phyloP scores from a whole-genome alignment of 208 protist species.

The Leptomonas seymouri region DNA sequence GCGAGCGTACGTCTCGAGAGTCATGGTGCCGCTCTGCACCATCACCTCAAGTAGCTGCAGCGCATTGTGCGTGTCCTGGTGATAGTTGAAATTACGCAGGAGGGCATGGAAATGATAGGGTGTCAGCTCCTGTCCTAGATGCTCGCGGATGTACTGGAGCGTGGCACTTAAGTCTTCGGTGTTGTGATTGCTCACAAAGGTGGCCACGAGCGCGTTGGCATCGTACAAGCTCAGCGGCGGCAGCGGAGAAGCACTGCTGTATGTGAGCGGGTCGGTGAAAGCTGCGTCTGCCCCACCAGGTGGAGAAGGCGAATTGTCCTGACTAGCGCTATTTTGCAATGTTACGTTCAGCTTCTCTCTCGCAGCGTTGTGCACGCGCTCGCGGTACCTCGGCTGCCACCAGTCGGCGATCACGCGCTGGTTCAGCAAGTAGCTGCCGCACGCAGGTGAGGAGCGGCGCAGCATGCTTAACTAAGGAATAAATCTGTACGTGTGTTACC shows the following conservation, averaged over 20 bases:
- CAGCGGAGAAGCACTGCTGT: background rate
- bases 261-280: background rate
- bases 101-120: conserved; percentile 80
- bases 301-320: background rate
- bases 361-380: conserved; percentile 62
- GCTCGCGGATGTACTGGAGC: conserved; percentile 82
- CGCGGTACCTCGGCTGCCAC: conserved; percentile 82
- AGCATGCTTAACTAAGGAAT: conserved; percentile 21
- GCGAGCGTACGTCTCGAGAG: conserved; percentile 72
- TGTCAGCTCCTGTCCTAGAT: conserved; percentile 55
- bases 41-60: conserved; percentile 84
- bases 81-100: conserved; percentile 81
- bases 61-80: conserved; percentile 65
- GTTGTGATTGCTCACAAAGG: conserved; percentile 73
- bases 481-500: too few relatives aligned
- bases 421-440: conserved; percentile 63
- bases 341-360: conserved; percentile 46
- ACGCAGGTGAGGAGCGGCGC: conserved; percentile 20
- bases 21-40: conserved; percentile 50
- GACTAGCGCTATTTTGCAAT: conserved; percentile 17
- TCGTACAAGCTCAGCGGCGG: conserved; percentile 45
- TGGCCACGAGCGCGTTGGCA: conserved; percentile 70
- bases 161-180: conserved; percentile 60
- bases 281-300: background rate
- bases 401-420: conserved; percentile 72